A percentile compares a stretch with the other conserved stretches of the same genome.
Conservation (phyloP, 2,329 filamentous ascomycete species). For the Scorias spongiosa region DNA sequence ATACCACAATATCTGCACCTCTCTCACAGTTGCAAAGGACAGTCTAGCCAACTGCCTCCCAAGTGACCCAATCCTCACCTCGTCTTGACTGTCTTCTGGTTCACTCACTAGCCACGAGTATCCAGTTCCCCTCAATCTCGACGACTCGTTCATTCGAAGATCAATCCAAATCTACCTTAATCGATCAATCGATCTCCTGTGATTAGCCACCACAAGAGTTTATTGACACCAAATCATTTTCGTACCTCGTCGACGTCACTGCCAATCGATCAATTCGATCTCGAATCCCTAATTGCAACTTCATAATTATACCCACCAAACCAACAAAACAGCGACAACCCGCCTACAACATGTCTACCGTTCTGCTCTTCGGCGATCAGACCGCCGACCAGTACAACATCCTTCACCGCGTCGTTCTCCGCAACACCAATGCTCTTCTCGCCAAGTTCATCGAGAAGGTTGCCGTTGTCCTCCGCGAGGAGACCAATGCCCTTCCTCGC, state of each 20-base stretch:
- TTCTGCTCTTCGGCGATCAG: constrained; percentile 56
- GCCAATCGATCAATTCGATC: constrained; percentile 1
- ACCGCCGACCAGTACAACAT: constrained; percentile 52
- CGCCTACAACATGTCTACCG: constrained; percentile 24
- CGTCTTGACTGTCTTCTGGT: background rate
- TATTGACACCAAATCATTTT: no score
- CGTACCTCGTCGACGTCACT: no score
- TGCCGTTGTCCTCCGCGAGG: constrained; percentile 42
- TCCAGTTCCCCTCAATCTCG: background rate
- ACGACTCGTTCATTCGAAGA: background rate
- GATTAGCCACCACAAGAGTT: constrained; percentile 20
- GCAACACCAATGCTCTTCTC: constrained; percentile 41
- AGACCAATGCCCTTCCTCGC: constrained; percentile 42
- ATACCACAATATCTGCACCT: background rate
- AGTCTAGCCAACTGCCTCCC: background rate
- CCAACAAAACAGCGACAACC: background rate
- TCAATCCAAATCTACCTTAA: background rate
- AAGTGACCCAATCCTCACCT: background rate
- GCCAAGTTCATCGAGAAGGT: constrained; percentile 46
- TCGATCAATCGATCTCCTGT: constrained; percentile 10
- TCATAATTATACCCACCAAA: constrained; percentile 2
- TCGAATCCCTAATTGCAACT: background rate
- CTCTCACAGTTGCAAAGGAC: background rate
- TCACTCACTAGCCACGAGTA: background rate
- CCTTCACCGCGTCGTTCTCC: constrained; percentile 34